phyloP scores from a whole-genome alignment of 2,329 filamentous ascomycete genomes.

The Cercospora berteroae region DNA sequence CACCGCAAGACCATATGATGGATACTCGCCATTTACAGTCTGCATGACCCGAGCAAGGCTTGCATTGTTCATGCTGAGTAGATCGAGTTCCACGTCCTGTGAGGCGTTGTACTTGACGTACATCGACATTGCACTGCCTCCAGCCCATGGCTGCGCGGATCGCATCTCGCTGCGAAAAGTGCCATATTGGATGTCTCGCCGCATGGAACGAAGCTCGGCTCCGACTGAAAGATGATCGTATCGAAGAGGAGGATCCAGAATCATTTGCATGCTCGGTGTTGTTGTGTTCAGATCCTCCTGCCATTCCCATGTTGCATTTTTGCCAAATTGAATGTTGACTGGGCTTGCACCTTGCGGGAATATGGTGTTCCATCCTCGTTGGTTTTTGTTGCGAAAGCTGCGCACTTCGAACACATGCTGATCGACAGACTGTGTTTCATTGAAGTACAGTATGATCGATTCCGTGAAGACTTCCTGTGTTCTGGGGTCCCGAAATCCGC shows the following conservation, averaged over 20 bases:
- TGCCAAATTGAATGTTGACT: constrained; percentile 41
- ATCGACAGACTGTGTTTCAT: constrained; percentile 43
- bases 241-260: constrained; percentile 15
- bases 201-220: constrained; percentile 43
- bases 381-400: constrained; percentile 45
- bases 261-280: constrained; percentile 25
- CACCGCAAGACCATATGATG: constrained; percentile 33
- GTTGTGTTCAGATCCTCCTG: constrained; percentile 24
- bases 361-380: constrained; percentile 49
- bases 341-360: constrained; percentile 46
- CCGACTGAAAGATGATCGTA: constrained; percentile 47
- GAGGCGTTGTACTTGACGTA: constrained; percentile 48
- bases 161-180: constrained; percentile 47
- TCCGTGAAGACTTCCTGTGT: constrained; percentile 47
- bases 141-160: constrained; percentile 38
- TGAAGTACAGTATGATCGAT: constrained; percentile 52
- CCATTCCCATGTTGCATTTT: constrained; percentile 29
- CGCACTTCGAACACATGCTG: constrained; percentile 42
- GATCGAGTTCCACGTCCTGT: constrained; percentile 44
- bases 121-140: constrained; percentile 50
- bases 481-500: constrained; percentile 47
- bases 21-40: constrained; percentile 25
- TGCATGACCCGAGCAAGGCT: constrained; percentile 27
- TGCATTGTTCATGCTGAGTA: constrained; percentile 45
- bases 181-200: constrained; percentile 51